Percentiles rank a stretch among this genome's conserved stretches.
These are phyloP conservation scores for Asterochloris sp. DNA, from an alignment of 139 green algal species.

Conservation along the genomic window DNA sequence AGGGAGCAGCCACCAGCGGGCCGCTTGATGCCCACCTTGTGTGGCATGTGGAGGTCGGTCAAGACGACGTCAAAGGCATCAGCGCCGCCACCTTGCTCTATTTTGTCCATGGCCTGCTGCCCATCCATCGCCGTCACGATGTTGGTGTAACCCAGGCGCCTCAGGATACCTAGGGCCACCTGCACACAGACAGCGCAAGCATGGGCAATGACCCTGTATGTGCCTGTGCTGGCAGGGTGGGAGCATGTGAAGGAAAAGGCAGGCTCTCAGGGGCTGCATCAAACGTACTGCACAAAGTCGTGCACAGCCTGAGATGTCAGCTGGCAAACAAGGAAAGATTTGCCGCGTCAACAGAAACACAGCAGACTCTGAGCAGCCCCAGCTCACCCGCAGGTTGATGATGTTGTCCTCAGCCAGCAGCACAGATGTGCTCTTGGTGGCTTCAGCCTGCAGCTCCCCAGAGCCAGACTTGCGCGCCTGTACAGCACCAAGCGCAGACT, in stretches of 20 bases:
- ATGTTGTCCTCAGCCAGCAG: slow-evolving; percentile 79
- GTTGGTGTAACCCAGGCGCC: slow-evolving; percentile 49
- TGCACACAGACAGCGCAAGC: neutral
- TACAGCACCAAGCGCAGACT: too few relatives aligned
- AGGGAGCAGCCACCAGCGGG: neutral
- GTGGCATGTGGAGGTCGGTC: slow-evolving; percentile 89
- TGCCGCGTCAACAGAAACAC: too few relatives aligned
- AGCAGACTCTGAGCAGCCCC: too few relatives aligned
- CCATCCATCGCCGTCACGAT: slow-evolving; percentile 45
- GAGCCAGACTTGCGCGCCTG: neutral
- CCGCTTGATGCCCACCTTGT: slow-evolving; percentile 43
- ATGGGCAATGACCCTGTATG: too few relatives aligned
- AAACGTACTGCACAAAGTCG: neutral
- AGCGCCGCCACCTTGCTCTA: slow-evolving; percentile 44
- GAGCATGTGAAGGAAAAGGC: neutral
- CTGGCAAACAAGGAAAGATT: neutral
- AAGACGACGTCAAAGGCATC: slow-evolving; percentile 80
- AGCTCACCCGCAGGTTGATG: slow-evolving; percentile 74
- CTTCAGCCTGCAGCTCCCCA: neutral
- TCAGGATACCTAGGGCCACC: slow-evolving; percentile 60
- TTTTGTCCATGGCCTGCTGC: slow-evolving; percentile 39
- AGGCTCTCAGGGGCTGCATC: neutral
- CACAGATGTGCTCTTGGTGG: slow-evolving; percentile 33
- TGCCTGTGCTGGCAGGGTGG: too few relatives aligned
- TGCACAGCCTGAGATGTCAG: neutral